Base-by-base conservation (phyloP, 805 yeast genomes). In the Metschnikowia lochheadii region DNA sequence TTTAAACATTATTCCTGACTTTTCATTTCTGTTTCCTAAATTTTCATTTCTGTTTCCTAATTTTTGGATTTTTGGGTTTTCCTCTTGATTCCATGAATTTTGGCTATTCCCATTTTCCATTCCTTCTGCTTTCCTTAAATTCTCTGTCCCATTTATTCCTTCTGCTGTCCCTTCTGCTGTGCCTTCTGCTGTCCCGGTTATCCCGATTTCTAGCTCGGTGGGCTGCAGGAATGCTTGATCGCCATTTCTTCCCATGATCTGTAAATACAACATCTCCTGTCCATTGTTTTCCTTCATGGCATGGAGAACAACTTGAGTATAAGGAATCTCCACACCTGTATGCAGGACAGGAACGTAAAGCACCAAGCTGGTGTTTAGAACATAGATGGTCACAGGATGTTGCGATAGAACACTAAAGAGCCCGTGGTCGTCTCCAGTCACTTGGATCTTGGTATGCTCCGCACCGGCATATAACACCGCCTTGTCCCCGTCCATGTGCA, bases 381-480 rank as follows among this genome's bases (percentile, higher is more conserved):
- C 71, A 49, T 53, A 71, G n/a, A 73, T 44, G 5, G 66, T 52
- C 15, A 65, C 59, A 8, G 23, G 17, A 13, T 49, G 20, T 5
- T 38, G 26, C 13, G 29, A 38, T 6, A 38, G 8, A 8, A 26
- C 15, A 6, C 10, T 20, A 10, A 20, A 38, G 40, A 38, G 15
- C 15, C 6, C 17, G 6, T 14, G 40, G 15, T 13, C 26, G 40
- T 38, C 11, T 6, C 40, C 40, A 31, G 15, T 42, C 41, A 32
- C 57, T 49, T 21, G 14, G 23, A 51, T 51, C 56, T 14, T 47
- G 32, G 39, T 35, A 21, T 32, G 38, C 31, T 41, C 40, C 3
- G 73, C 74, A 5, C 77, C 78, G 7, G 69, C 75, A 51, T 70
- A 66, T n/a, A 75, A 56, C 37, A 75, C 72, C 50, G 66, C 63